Percentiles rank a stretch among this genome's conserved stretches.
These are phyloP conservation scores for Cladosporium halotolerans DNA, from an alignment of 2,329 filamentous ascomycete species.

Conservation along the genomic window DNA sequence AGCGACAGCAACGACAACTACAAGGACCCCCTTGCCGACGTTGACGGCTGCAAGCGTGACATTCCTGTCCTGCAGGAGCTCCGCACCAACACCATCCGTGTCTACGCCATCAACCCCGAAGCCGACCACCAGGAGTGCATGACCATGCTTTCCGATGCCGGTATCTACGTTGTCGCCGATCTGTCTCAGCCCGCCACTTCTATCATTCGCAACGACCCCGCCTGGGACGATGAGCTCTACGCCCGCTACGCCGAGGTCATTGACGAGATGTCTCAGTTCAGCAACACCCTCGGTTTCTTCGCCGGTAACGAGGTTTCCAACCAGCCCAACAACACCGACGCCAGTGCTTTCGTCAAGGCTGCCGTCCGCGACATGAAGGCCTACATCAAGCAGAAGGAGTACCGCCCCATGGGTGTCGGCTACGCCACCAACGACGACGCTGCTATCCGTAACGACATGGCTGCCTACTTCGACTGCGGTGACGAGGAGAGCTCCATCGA, in stretches of 20 bases:
- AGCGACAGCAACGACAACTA: slow-evolving; percentile 55
- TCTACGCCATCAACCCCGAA: slow-evolving; percentile 83
- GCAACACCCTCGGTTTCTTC: slow-evolving; percentile 95
- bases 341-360: slow-evolving; percentile 94
- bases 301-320: slow-evolving; percentile 97
- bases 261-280: slow-evolving; percentile 73
- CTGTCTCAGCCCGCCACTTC: slow-evolving; percentile 72
- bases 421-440: slow-evolving; percentile 95
- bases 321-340: slow-evolving; percentile 76
- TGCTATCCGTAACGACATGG: slow-evolving; percentile 72
- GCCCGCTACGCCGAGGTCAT: slow-evolving; percentile 77
- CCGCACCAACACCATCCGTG: slow-evolving; percentile 86
- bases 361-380: slow-evolving; percentile 93
- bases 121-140: slow-evolving; percentile 78
- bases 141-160: slow-evolving; percentile 70
- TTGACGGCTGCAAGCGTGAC: slow-evolving; percentile 69
- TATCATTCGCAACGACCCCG: slow-evolving; percentile 73
- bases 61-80: slow-evolving; percentile 73
- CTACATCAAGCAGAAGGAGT: slow-evolving; percentile 76
- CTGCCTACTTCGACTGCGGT: slow-evolving; percentile 93
- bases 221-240: slow-evolving; percentile 75
- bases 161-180: slow-evolving; percentile 94
- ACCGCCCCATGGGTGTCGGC: slow-evolving; percentile 78
- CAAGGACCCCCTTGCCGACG: slow-evolving; percentile 75
- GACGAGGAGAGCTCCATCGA: slow-evolving; percentile 64